Evolutionary conservation across 495 filamentous ascomycete species (phyloP).

Genomic region (Xylaria longipes): DNA sequence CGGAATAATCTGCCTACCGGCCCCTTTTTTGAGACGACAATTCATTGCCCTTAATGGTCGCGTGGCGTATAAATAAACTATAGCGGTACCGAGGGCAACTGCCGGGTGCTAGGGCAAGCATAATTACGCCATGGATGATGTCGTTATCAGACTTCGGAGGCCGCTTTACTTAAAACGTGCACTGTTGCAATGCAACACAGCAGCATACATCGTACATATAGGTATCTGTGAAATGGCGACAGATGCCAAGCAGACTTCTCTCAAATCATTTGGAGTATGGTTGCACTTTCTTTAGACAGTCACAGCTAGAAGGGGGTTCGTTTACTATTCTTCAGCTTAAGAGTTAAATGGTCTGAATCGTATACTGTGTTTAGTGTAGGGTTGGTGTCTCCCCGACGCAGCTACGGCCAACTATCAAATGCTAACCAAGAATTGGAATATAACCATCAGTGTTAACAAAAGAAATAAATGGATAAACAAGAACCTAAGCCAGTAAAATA

Average conservation of each 20-base stretch:
- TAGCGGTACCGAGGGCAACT: neutral
- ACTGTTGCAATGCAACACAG: neutral
- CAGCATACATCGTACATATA: neutral
- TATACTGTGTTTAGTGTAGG: neutral
- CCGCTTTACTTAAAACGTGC: slow-evolving; percentile 13
- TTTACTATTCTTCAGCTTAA: neutral
- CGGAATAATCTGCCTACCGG: neutral
- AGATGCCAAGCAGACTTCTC: neutral
- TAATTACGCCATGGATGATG: neutral
- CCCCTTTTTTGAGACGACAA: neutral
- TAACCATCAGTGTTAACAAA: neutral
- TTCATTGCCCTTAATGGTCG: neutral
- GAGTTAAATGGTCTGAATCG: neutral
- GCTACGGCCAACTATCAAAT: neutral
- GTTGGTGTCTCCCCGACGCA: neutral
- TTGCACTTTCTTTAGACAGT: too few species aligned
- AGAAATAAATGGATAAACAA: neutral
- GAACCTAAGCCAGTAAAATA: neutral
- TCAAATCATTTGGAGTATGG: slow-evolving; percentile 19
- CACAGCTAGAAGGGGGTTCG: neutral
- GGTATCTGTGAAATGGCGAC: neutral
- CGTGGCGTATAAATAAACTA: neutral
- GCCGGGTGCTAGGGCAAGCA: neutral
- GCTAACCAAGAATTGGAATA: neutral
- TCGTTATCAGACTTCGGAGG: neutral